Base-by-base conservation (phyloP, 805 yeast genomes). In the Saccharomycopsis synnaedendra region DNA sequence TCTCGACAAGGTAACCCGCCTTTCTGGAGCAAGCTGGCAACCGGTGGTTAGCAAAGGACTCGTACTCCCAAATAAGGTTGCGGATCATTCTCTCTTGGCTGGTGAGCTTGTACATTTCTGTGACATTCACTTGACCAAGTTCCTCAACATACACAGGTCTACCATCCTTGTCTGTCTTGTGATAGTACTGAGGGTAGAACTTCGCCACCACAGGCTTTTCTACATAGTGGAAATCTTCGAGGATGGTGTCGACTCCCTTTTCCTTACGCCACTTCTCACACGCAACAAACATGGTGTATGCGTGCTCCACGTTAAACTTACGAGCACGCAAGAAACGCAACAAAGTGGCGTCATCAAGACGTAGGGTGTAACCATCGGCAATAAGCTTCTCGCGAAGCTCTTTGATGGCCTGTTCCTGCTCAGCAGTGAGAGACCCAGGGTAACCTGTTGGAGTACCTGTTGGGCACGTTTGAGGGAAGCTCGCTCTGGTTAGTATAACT, bases 21-120 rank as follows among this genome's bases (percentile, higher is more conserved):
- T 79, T 75, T 67, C 97, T 83, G 7, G 96, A 86, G 59, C 95
- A 86, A 5, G 97, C 97, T 32, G 97, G 96, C 57, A 93, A 73
- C 64, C 98, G 79, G 67, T 76, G 79, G 55, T 70, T 74, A 48
- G 80, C 81, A 64, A 93, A 88, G 39, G 94, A 75, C 71, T 93
- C 98, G 66, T 93, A 93, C 68, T 93, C 98, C 96, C 96, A 88
- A 47, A 89, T 96, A 58, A 93, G 73, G 67, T 93, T 93, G 69
- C 84, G 82, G 63, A 93, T 72, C 97, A 93, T 89, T 62, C 97
- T 81, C 59, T 93, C 97, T 65, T 87, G 94, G 39, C 90, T 78
- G 54, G 98, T 93, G 64, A 93, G 78, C 68, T 86, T 85, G 71
- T 85, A 78, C 95, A 93, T 85, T 63, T 87, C 94, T 35, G 80